A percentile compares a stretch with the other conserved stretches of the same genome.
phyloP scores from a whole-genome alignment of 163 green algal genomes.

The Smithsoniella earleae region DNA sequence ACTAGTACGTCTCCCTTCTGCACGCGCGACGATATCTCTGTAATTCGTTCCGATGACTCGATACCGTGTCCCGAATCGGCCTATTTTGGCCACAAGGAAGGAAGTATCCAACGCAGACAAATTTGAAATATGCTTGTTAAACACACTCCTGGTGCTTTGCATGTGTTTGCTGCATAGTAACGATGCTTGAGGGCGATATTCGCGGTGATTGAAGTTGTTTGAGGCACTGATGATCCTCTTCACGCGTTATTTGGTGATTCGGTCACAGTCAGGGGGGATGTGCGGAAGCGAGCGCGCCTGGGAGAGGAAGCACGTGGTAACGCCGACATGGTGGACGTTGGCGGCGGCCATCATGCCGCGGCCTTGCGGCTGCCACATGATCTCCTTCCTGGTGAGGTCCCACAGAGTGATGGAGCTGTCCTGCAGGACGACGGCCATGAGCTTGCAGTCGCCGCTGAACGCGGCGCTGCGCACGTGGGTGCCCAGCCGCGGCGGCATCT shows the following conservation, averaged over 20 bases:
- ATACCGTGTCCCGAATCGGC: background rate
- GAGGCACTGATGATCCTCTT: too few relatives aligned
- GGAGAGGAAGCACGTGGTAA: constrained; percentile 25
- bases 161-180: too few relatives aligned
- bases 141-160: too few relatives aligned
- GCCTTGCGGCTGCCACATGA: constrained; percentile 29
- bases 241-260: too few relatives aligned
- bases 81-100: background rate
- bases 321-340: constrained; percentile 5
- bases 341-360: constrained; percentile 5
- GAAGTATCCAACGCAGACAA: background rate
- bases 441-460: constrained; percentile 21
- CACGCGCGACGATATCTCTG: too few relatives aligned
- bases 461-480: constrained; percentile 3
- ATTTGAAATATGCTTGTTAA: background rate
- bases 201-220: too few relatives aligned
- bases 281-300: too few relatives aligned
- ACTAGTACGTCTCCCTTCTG: constrained; percentile 21
- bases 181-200: too few relatives aligned
- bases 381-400: constrained; percentile 1
- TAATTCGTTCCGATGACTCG: too few relatives aligned
- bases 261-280: too few relatives aligned
- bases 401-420: constrained; percentile 26
- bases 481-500: constrained; percentile 4
- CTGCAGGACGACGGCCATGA: constrained; percentile 24